Conservation (phyloP, 805 yeast species). For the Kluyveromyces lactis region DNA sequence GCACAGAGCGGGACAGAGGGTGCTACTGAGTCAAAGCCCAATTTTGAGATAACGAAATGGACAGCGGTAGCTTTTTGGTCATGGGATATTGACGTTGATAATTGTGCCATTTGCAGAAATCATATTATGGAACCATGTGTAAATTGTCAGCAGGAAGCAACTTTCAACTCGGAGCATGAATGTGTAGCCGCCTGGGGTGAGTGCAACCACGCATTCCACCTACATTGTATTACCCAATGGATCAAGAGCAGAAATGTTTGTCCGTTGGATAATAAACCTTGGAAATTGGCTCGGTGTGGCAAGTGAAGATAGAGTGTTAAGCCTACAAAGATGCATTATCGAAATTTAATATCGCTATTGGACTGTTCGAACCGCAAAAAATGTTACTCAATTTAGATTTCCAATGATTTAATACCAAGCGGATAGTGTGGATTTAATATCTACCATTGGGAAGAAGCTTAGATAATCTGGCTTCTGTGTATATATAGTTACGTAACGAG, state of each 20-base stretch:
- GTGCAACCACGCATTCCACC: slow-evolving; percentile 97
- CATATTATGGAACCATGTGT: slow-evolving; percentile 98
- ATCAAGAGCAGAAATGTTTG: slow-evolving; percentile 90
- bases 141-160: slow-evolving; percentile 83
- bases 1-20: background rate
- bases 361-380: too few species aligned
- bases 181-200: slow-evolving; percentile 97
- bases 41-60: slow-evolving; percentile 95
- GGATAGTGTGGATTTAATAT: too few species aligned
- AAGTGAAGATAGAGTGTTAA: slow-evolving; percentile 29
- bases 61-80: slow-evolving; percentile 99
- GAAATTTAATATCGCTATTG: too few species aligned
- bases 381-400: too few species aligned
- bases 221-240: slow-evolving; percentile 96
- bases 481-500: too few species aligned
- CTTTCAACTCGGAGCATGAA: slow-evolving; percentile 52
- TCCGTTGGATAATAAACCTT: slow-evolving; percentile 90
- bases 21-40: slow-evolving; percentile 26
- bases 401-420: too few species aligned
- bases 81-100: slow-evolving; percentile 93
- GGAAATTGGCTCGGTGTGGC: slow-evolving; percentile 74
- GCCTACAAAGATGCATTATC: too few species aligned
- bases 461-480: too few species aligned
- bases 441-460: too few species aligned
- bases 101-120: slow-evolving; percentile 96